A percentile compares a stretch with the other conserved stretches of the same genome.
Evolutionary conservation across 225 moss, liverwort and hornwort genomes (phyloP).

Genomic region (Pseudisothecium myosuroides): DNA sequence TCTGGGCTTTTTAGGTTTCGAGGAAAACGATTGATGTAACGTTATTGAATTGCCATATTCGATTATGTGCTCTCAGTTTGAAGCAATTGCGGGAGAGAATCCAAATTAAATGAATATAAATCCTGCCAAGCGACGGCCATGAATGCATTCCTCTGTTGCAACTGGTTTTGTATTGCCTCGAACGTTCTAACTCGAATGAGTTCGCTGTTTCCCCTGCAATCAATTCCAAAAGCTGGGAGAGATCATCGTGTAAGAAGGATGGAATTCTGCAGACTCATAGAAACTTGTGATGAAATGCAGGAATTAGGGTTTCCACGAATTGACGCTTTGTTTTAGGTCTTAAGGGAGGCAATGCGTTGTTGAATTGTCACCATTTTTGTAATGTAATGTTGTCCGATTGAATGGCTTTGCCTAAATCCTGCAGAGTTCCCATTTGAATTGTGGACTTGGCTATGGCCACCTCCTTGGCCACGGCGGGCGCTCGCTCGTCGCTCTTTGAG

Average conservation of each 20-base stretch:
- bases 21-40: not conserved
- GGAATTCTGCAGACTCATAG: not conserved
- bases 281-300: not conserved
- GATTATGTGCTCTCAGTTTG: not conserved
- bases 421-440: not conserved
- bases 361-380: not conserved
- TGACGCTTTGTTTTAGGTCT: not conserved
- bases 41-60: not conserved
- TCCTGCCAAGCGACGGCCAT: not conserved
- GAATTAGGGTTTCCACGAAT: not conserved
- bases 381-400: not conserved
- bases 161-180: not conserved
- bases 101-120: not conserved
- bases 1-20: not conserved
- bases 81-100: not conserved
- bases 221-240: not conserved
- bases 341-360: not conserved
- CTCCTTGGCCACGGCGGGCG: conserved; percentile 2
- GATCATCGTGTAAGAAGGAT: too few species aligned
- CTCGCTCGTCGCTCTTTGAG: conserved; percentile 24
- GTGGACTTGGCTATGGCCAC: not conserved
- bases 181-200: not conserved
- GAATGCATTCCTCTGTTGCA: not conserved
- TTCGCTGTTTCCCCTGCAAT: not conserved
- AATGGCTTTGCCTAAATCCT: not conserved